Evolutionary conservation across 257 asterid genomes (phyloP).

Genomic region (Jasminum sambac): DNA sequence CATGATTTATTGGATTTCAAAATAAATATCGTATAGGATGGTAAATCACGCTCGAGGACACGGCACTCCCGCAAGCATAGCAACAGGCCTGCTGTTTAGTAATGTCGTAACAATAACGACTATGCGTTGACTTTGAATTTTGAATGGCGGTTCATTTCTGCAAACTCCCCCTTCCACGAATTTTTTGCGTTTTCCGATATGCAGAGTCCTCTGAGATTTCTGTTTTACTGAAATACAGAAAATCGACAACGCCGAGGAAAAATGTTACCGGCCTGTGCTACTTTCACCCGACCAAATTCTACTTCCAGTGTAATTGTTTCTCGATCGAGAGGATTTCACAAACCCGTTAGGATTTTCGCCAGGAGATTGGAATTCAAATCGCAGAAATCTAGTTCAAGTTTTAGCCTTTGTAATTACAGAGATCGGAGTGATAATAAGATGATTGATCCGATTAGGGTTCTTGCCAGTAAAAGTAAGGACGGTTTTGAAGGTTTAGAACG

Average conservation of each 20-base stretch:
- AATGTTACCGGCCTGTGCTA: slow-evolving; percentile 34
- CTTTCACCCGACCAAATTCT: slow-evolving; percentile 26
- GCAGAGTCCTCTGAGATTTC: background rate
- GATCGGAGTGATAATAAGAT: slow-evolving; percentile 20
- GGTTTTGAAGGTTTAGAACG: slow-evolving; percentile 44
- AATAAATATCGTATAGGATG: too few relatives aligned
- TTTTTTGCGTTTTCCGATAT: slow-evolving; percentile 10
- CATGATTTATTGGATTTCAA: too few relatives aligned
- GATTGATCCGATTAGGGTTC: slow-evolving; percentile 28
- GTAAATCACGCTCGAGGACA: too few relatives aligned
- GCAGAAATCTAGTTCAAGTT: slow-evolving; percentile 34
- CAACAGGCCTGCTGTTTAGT: too few relatives aligned
- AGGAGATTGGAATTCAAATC: slow-evolving; percentile 22
- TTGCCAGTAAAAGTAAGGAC: slow-evolving; percentile 33
- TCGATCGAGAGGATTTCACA: slow-evolving; percentile 19
- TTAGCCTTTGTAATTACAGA: slow-evolving; percentile 10
- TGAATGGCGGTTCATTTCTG: too few relatives aligned
- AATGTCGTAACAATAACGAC: too few relatives aligned
- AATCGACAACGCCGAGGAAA: background rate
- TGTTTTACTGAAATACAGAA: slow-evolving; percentile 5
- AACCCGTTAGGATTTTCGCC: slow-evolving; percentile 21
- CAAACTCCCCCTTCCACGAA: background rate
- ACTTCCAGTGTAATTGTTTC: slow-evolving; percentile 14
- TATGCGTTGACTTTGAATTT: too few relatives aligned
- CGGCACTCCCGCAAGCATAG: too few relatives aligned